phyloP scores from a whole-genome alignment of 768 basidiomycete species.

The Phylloporus arenicola region DNA sequence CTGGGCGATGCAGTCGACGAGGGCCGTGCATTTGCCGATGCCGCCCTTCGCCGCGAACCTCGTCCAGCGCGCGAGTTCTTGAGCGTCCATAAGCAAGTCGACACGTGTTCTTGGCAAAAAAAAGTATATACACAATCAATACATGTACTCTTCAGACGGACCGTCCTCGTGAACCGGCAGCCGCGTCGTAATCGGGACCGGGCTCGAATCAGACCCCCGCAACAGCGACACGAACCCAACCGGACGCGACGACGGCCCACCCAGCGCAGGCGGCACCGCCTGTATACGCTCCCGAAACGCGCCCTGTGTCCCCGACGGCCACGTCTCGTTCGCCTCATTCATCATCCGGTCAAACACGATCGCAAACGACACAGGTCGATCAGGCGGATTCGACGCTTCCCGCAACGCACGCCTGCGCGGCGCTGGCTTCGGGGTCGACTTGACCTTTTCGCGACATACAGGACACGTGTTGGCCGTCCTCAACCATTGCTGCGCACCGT shows the following conservation, averaged over 20 bases:
- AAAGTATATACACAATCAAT: too few species aligned
- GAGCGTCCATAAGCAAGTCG: conserved; percentile 50
- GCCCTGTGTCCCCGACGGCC: conserved; percentile 3
- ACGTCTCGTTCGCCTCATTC: conserved; percentile 5
- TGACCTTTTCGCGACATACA: conserved; percentile 67
- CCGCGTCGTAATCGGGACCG: conserved; percentile 10
- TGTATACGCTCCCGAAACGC: conserved; percentile 13
- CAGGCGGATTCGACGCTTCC: conserved; percentile 2
- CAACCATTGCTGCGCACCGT: conserved; percentile 64
- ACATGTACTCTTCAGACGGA: conserved; percentile 11
- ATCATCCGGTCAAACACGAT: conserved; percentile 19
- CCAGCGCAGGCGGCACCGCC: conserved; percentile 5
- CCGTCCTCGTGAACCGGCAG: conserved; percentile 19
- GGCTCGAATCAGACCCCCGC: conserved; percentile 15
- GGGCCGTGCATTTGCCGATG: conserved; percentile 73
- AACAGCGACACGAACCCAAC: conserved; percentile 10
- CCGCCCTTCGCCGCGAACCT: conserved; percentile 83
- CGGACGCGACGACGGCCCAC: conserved; percentile 8
- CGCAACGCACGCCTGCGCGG: conserved; percentile 18
- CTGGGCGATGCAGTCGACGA: conserved; percentile 71
- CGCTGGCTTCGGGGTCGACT: conserved; percentile 19
- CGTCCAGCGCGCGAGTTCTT: conserved; percentile 74
- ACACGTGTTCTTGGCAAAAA: too few species aligned
- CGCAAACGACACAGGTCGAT: conserved; percentile 14
- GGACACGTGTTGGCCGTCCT: conserved; percentile 72